A percentile compares a stretch with the other conserved stretches of the same genome.
Evolutionary conservation across 768 basidiomycete genomes (phyloP).

Genomic region (Pluteus cervinus): DNA sequence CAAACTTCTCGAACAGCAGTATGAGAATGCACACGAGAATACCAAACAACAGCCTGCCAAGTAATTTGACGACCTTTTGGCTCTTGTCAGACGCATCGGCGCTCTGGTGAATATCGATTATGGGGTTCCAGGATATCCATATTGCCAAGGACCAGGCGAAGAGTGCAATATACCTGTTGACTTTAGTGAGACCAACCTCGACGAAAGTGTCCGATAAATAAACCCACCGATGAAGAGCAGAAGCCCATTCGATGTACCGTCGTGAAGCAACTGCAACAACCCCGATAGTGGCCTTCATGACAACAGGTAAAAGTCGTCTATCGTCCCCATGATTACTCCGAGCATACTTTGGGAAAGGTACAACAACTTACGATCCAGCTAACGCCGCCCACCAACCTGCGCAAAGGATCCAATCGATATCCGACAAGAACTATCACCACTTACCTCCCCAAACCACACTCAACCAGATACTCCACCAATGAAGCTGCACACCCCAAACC

Average conservation of each 20-base stretch:
- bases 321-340: no score
- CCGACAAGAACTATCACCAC: conserved; percentile 8
- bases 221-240: conserved; percentile 53
- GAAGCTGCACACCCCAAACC: conserved; percentile 53
- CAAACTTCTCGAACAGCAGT: conserved; percentile 76
- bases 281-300: conserved; percentile 63
- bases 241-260: conserved; percentile 77
- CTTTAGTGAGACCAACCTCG: background rate
- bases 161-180: conserved; percentile 53
- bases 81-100: conserved; percentile 22
- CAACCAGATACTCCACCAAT: conserved; percentile 87
- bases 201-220: background rate
- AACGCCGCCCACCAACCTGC: conserved; percentile 79
- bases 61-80: conserved; percentile 40
- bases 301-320: conserved; percentile 42
- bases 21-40: conserved; percentile 62
- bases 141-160: conserved; percentile 58
- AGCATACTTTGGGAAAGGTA: background rate
- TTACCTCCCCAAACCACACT: conserved; percentile 71
- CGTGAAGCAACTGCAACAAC: conserved; percentile 64
- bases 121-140: conserved; percentile 71
- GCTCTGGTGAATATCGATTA: conserved; percentile 45
- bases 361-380: conserved; percentile 52
- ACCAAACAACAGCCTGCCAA: conserved; percentile 69
- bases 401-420: conserved; percentile 1